phyloP scores from a whole-genome alignment of 2,329 filamentous ascomycete genomes.

The Trichoderma sp. region DNA sequence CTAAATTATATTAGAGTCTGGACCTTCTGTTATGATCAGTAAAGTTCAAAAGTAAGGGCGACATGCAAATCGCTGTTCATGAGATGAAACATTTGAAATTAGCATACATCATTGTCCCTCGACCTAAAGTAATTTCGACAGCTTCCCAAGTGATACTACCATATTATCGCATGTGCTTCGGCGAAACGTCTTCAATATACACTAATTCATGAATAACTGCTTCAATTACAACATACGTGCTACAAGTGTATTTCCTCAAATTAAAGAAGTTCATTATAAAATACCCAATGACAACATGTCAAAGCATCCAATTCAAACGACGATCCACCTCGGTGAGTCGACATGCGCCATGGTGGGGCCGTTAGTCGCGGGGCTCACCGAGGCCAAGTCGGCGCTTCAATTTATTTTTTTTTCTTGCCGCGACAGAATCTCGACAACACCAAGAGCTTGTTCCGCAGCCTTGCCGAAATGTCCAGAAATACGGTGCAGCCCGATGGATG shows the following conservation, averaged over 20 bases:
- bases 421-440: background rate
- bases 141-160: too few relatives aligned
- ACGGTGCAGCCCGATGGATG: constrained; percentile 57
- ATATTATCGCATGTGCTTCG: too few relatives aligned
- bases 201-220: accelerated
- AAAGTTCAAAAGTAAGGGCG: too few relatives aligned
- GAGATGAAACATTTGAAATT: too few relatives aligned
- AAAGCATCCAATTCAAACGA: background rate
- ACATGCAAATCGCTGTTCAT: too few relatives aligned
- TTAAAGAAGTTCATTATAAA: background rate
- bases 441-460: background rate
- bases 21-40: too few relatives aligned
- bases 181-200: background rate
- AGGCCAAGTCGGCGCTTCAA: constrained; percentile 27
- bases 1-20: accelerated
- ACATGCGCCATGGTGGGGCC: constrained; percentile 14
- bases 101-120: too few relatives aligned
- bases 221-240: background rate
- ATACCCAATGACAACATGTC: background rate
- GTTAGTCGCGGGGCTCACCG: constrained; percentile 37
- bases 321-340: constrained; percentile 21
- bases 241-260: background rate
- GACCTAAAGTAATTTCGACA: too few relatives aligned
- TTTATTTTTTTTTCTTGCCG: constrained; percentile 26
- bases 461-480: constrained; percentile 37